Evolutionary conservation across 139 green algal species (phyloP).

Genomic region (Tetraselmis chui): DNA sequence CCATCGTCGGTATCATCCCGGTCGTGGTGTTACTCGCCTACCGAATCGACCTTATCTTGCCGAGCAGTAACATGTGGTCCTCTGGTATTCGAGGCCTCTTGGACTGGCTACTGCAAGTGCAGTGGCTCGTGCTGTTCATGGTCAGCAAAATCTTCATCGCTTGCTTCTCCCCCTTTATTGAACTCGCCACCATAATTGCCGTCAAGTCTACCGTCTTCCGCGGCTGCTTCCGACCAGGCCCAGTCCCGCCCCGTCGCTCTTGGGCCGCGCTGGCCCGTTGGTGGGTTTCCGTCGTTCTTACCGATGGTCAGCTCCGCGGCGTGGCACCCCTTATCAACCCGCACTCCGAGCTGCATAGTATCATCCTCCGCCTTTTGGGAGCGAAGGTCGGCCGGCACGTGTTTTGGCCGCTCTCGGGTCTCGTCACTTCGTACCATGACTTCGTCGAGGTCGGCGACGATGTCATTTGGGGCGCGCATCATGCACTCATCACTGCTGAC

Average conservation of each 20-base stretch:
- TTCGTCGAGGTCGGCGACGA: conserved; percentile 25
- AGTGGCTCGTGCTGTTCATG: background rate
- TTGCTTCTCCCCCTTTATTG: background rate
- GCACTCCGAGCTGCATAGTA: conserved; percentile 5
- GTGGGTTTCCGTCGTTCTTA: background rate
- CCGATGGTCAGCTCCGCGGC: conserved; percentile 9
- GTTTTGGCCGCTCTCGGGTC: conserved; percentile 22
- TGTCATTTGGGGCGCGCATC: conserved; percentile 21
- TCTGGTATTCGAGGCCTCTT: background rate
- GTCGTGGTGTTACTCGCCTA: background rate
- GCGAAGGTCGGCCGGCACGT: conserved; percentile 27
- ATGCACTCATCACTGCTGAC: conserved; percentile 9
- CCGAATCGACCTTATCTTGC: background rate
- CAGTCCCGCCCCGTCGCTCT: background rate
- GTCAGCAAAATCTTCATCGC: background rate
- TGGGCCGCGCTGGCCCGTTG: conserved; percentile 4
- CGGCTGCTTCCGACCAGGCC: conserved; percentile 8
- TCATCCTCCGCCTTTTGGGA: conserved; percentile 7
- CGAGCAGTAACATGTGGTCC: background rate
- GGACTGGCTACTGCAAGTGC: background rate
- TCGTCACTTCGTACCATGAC: conserved; percentile 18
- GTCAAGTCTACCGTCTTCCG: background rate
- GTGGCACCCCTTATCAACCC: conserved; percentile 14
- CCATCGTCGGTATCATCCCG: background rate
- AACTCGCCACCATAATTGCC: background rate